phyloP scores from a whole-genome alignment of 129 eudicot genomes.

The Ambrosia artemisiifolia region DNA sequence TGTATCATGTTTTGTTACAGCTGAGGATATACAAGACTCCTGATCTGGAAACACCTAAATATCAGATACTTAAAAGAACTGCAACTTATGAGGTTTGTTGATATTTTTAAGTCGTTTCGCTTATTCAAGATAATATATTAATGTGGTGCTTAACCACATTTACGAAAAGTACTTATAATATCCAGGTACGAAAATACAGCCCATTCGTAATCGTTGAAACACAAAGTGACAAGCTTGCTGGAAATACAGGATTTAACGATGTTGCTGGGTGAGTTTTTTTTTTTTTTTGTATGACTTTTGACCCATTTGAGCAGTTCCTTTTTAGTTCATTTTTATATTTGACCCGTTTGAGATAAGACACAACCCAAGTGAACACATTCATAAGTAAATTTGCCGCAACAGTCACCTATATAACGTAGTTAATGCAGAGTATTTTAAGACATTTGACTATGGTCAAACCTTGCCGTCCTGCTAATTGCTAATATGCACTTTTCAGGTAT shows the following conservation, averaged over 20 bases:
- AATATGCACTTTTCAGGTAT: too few relatives aligned
- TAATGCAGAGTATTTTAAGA: too few relatives aligned
- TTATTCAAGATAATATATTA: neutral
- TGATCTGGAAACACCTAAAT: constrained; percentile 81
- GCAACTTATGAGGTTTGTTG: constrained; percentile 75
- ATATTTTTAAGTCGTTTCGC: neutral
- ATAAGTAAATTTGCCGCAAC: neutral
- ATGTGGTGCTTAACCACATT: constrained; percentile 9
- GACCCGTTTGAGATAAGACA: neutral
- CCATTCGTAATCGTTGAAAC: constrained; percentile 86
- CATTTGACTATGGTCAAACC: too few relatives aligned
- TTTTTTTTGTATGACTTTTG: neutral
- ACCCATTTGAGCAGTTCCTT: neutral
- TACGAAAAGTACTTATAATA: neutral
- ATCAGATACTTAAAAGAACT: constrained; percentile 78
- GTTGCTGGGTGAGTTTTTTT: constrained; percentile 68
- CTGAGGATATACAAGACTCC: constrained; percentile 87
- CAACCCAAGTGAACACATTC: neutral
- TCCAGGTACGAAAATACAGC: constrained; percentile 71
- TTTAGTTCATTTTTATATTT: neutral
- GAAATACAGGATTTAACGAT: constrained; percentile 65
- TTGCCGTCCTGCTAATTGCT: too few relatives aligned
- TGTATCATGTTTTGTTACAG: constrained; percentile 34
- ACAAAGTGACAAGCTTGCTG: constrained; percentile 68
- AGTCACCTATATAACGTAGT: neutral